Conservation (phyloP, 2,329 filamentous ascomycete species). For the Arthrobotrys pseudoclavata region DNA sequence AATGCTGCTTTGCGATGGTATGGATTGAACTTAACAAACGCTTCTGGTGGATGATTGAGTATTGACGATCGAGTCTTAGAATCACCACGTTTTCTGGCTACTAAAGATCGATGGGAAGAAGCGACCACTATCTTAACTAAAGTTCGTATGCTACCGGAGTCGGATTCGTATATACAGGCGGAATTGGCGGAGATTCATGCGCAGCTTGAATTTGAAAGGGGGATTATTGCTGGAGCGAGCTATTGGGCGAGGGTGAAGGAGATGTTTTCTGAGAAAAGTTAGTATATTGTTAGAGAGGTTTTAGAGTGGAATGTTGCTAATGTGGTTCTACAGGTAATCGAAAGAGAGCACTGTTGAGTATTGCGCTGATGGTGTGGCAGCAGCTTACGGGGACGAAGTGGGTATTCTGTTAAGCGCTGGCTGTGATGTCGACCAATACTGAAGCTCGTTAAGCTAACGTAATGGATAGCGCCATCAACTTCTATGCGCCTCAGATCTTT, state of each 20-base stretch:
- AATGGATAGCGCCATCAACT: slow-evolving; percentile 73
- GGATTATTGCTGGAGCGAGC: slow-evolving; percentile 69
- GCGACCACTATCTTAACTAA: slow-evolving; percentile 72
- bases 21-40: not conserved
- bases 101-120: slow-evolving; percentile 77
- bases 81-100: slow-evolving; percentile 77
- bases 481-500: slow-evolving; percentile 80
- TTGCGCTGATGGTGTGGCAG: slow-evolving; percentile 77
- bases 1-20: slow-evolving; percentile 71
- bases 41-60: not conserved
- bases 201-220: slow-evolving; percentile 75
- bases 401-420: slow-evolving; percentile 21
- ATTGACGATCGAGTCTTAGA: slow-evolving; percentile 67
- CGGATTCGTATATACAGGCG: slow-evolving; percentile 72
- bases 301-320: slow-evolving; percentile 62
- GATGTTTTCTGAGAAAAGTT: slow-evolving; percentile 71
- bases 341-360: slow-evolving; percentile 75
- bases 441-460: slow-evolving; percentile 69
- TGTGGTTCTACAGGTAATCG: slow-evolving; percentile 68
- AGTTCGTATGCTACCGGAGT: slow-evolving; percentile 71
- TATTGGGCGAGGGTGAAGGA: slow-evolving; percentile 74
- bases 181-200: slow-evolving; percentile 75
- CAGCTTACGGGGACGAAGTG: slow-evolving; percentile 75
- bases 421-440: slow-evolving; percentile 64
- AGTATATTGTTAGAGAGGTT: slow-evolving; percentile 67